A percentile compares a stretch with the other conserved stretches of the same genome.
Conservation (phyloP, 2,329 filamentous ascomycete genomes). For the Fusarium mundagurra region DNA sequence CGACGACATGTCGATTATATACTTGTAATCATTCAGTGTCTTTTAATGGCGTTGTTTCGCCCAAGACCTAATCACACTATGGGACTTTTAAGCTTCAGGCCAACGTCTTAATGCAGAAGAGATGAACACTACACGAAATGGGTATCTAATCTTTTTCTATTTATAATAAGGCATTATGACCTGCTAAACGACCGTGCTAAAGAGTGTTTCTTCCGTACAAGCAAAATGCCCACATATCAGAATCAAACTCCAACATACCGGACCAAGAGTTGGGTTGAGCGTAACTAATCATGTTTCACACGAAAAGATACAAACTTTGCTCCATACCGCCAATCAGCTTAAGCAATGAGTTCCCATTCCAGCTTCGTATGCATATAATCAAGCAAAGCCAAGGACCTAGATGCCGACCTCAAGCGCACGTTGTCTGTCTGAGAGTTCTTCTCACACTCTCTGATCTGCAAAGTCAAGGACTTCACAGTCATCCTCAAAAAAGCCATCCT, state of each 20-base stretch:
- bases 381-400: slow-evolving; percentile 34
- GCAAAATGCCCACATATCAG: slow-evolving; percentile 43
- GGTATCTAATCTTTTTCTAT: slow-evolving; percentile 51
- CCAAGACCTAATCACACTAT: slow-evolving; percentile 32
- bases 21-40: slow-evolving; percentile 37
- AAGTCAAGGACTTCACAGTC: slow-evolving; percentile 93
- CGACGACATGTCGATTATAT: slow-evolving; percentile 18
- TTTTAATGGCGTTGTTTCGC: slow-evolving; percentile 16
- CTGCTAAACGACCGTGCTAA: slow-evolving; percentile 39
- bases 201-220: slow-evolving; percentile 43
- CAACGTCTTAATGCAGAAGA: slow-evolving; percentile 14
- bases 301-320: slow-evolving; percentile 15
- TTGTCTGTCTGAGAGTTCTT: not conserved
- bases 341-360: slow-evolving; percentile 18
- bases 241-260: slow-evolving; percentile 43
- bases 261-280: slow-evolving; percentile 33
- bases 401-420: slow-evolving; percentile 17
- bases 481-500: slow-evolving; percentile 89
- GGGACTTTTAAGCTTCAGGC: slow-evolving; percentile 1
- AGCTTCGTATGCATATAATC: slow-evolving; percentile 33
- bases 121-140: slow-evolving; percentile 35
- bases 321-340: slow-evolving; percentile 19
- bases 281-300: slow-evolving; percentile 26
- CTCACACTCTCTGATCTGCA: slow-evolving; percentile 74
- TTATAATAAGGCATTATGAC: slow-evolving; percentile 43